phyloP scores from a whole-genome alignment of 495 filamentous ascomycete species.

The Aspergillus steynii region DNA sequence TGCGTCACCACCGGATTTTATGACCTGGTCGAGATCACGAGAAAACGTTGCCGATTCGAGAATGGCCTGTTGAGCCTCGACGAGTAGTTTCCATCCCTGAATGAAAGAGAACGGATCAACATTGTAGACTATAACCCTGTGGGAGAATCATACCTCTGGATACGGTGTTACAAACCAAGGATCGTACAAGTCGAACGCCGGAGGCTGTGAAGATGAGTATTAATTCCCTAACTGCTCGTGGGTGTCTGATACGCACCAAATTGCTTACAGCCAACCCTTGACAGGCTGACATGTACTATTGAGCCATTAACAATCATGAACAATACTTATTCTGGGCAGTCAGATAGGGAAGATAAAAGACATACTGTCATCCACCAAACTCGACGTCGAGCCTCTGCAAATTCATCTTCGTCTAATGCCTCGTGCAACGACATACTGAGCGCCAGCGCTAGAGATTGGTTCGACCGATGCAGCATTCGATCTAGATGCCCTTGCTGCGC shows the following conservation, averaged over 20 bases:
- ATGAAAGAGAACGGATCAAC: constrained; percentile 18
- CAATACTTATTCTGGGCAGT: neutral
- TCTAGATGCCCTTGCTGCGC: constrained; percentile 51
- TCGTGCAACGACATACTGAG: constrained; percentile 44
- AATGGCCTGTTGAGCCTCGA: constrained; percentile 49
- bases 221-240: constrained; percentile 9
- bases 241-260: constrained; percentile 32
- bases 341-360: neutral
- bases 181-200: constrained; percentile 43
- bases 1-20: constrained; percentile 12
- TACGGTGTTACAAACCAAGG: constrained; percentile 48
- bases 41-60: constrained; percentile 46
- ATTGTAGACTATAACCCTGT: constrained; percentile 2
- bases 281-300: constrained; percentile 31
- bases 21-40: constrained; percentile 35
- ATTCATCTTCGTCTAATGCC: constrained; percentile 36
- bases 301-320: constrained; percentile 6
- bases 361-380: constrained; percentile 55
- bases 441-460: constrained; percentile 46
- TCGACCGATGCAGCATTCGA: constrained; percentile 49
- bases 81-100: constrained; percentile 45
- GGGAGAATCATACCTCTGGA: constrained; percentile 32
- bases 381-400: constrained; percentile 43
- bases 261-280: constrained; percentile 50
- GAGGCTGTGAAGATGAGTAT: constrained; percentile 27